Conservation (phyloP, 2,329 filamentous ascomycete genomes). For the Xylariaceae sp. region DNA sequence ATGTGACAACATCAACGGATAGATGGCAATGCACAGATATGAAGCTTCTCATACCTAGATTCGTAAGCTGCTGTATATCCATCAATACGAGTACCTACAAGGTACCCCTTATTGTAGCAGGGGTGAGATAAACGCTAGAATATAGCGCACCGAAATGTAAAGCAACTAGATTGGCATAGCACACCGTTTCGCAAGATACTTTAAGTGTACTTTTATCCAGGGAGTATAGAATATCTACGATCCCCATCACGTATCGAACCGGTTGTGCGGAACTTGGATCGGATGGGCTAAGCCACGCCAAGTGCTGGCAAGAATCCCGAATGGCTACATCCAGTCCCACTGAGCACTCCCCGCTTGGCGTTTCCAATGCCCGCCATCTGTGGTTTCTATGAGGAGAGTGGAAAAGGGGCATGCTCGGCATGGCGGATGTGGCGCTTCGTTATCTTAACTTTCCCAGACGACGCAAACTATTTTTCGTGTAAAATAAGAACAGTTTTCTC, state of each 20-base stretch:
- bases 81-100: neutral
- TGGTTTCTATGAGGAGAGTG: neutral
- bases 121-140: no score
- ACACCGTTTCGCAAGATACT: slow-evolving; percentile 1
- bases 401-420: slow-evolving; percentile 17
- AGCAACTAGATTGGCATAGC: neutral
- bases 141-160: no score
- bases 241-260: slow-evolving; percentile 13
- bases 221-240: neutral
- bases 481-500: slow-evolving; percentile 10
- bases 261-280: slow-evolving; percentile 27
- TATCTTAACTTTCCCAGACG: neutral
- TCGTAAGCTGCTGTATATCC: neutral
- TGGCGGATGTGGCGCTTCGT: slow-evolving; percentile 26
- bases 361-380: slow-evolving; percentile 7
- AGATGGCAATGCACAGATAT: neutral
- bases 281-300: slow-evolving; percentile 26
- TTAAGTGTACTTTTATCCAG: neutral
- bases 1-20: neutral
- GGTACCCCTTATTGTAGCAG: no score
- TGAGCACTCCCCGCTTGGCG: slow-evolving; percentile 9
- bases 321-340: slow-evolving; percentile 17
- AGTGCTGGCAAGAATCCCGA: slow-evolving; percentile 28
- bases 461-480: neutral
- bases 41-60: neutral